Evolutionary conservation across 805 yeast genomes (phyloP).

Genomic region (Candida maltosa): DNA sequence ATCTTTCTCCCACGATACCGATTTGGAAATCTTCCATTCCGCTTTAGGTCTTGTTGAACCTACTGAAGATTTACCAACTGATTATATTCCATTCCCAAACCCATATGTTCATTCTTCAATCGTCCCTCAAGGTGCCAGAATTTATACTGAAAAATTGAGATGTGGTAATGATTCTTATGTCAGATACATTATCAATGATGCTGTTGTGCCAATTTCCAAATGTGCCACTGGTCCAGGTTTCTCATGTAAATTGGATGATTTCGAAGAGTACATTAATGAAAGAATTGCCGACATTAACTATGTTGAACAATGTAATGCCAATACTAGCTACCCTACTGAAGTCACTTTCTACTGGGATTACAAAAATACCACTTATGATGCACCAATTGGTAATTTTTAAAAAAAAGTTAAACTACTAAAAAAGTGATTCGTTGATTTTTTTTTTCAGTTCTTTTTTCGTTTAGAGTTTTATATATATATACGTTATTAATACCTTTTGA

Average conservation of each 20-base stretch:
- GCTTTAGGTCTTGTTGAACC: conserved; percentile 59
- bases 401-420: too few species aligned
- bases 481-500: too few species aligned
- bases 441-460: too few species aligned
- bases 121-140: conserved; percentile 33
- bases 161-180: conserved; percentile 44
- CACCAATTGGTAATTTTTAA: neutral
- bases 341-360: conserved; percentile 25
- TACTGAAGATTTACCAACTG: conserved; percentile 39
- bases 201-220: conserved; percentile 47
- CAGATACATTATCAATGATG: conserved; percentile 50
- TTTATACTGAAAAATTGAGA: conserved; percentile 40
- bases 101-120: conserved; percentile 41
- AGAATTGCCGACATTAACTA: conserved; percentile 11
- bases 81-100: conserved; percentile 44
- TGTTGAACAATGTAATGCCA: conserved; percentile 13
- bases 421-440: too few species aligned
- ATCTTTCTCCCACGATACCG: conserved; percentile 74
- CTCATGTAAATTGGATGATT: conserved; percentile 28
- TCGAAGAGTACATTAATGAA: conserved; percentile 6
- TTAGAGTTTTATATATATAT: too few species aligned
- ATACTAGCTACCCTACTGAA: conserved; percentile 10
- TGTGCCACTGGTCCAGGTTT: conserved; percentile 56
- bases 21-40: conserved; percentile 55
- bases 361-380: conserved; percentile 1